These are phyloP conservation scores for Brassica nigra DNA, from an alignment of 345 rosid genomes.

Conservation along the genomic window DNA sequence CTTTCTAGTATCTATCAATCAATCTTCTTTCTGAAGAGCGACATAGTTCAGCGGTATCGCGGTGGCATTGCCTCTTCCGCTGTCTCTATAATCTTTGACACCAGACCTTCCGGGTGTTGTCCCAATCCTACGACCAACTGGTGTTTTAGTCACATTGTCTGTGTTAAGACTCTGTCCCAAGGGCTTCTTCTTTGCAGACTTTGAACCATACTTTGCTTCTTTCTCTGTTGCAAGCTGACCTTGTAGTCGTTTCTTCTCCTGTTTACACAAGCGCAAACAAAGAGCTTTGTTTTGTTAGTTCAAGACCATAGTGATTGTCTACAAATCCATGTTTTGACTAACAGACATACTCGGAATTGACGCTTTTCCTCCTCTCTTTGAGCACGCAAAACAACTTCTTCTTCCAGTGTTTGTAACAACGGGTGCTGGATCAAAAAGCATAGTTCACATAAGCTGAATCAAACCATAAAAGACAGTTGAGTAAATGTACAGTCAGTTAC, in stretches of 20 bases:
- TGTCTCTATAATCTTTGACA: constrained; percentile 65
- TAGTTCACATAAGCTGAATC: constrained; percentile 10
- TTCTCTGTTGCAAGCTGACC: constrained; percentile 77
- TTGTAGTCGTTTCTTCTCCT: constrained; percentile 86
- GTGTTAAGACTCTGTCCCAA: constrained; percentile 62
- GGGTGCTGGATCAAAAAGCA: constrained; percentile 50
- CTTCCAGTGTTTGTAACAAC: constrained; percentile 58
- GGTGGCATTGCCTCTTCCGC: constrained; percentile 42
- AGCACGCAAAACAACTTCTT: constrained; percentile 49
- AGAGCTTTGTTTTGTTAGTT: constrained; percentile 16
- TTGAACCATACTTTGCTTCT: constrained; percentile 75
- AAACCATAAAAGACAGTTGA: constrained; percentile 12
- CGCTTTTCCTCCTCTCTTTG: constrained; percentile 87
- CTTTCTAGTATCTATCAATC: constrained; percentile 35
- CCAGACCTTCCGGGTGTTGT: constrained; percentile 55
- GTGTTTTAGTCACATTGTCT: constrained; percentile 68
- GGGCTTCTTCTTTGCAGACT: constrained; percentile 70
- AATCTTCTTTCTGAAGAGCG: constrained; percentile 72
- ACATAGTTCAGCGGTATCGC: constrained; percentile 71
- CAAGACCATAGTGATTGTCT: not conserved
- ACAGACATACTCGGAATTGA: constrained; percentile 57
- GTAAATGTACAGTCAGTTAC: constrained; percentile 40
- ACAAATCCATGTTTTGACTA: constrained; percentile 7
- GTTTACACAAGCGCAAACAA: constrained; percentile 19
- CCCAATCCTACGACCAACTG: constrained; percentile 50